These are phyloP conservation scores for Corynascus novoguineensis DNA, from an alignment of 495 filamentous ascomycete species.

Conservation along the genomic window DNA sequence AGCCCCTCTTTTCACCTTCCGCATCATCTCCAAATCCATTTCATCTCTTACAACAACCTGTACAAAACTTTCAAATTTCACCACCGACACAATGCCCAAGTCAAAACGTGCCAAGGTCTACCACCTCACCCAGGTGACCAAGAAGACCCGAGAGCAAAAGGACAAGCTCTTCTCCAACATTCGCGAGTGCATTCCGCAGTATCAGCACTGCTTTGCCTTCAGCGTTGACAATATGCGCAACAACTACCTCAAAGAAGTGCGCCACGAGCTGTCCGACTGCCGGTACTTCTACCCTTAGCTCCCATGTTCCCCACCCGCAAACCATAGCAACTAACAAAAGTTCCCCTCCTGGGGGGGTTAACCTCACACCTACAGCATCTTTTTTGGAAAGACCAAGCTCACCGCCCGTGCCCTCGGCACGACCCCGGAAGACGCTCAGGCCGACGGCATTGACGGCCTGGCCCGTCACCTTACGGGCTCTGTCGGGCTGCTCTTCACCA, in stretches of 20 bases:
- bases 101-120: slow-evolving; percentile 88
- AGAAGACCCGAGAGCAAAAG: slow-evolving; percentile 86
- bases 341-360: no score
- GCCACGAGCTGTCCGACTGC: slow-evolving; percentile 75
- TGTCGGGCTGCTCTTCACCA: slow-evolving; percentile 87
- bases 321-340: background rate
- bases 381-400: slow-evolving; percentile 98
- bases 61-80: background rate
- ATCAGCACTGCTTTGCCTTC: slow-evolving; percentile 90
- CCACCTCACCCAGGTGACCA: slow-evolving; percentile 80
- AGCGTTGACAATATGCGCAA: slow-evolving; percentile 97
- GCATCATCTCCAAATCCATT: background rate
- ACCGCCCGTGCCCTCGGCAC: slow-evolving; percentile 88
- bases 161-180: slow-evolving; percentile 82
- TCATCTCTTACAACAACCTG: background rate
- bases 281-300: slow-evolving; percentile 49
- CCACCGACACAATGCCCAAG: slow-evolving; percentile 70
- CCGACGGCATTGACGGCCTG: slow-evolving; percentile 64
- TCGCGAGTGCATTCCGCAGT: slow-evolving; percentile 75
- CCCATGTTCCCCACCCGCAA: background rate
- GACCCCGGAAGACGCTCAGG: slow-evolving; percentile 67
- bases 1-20: background rate
- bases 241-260: slow-evolving; percentile 88
- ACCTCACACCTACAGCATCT: slow-evolving; percentile 59
- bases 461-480: slow-evolving; percentile 67